Evolutionary conservation across 768 basidiomycete genomes (phyloP), one percentile per base, ranked within the genome.

Genomic region (Termitomyces sp.): DNA sequence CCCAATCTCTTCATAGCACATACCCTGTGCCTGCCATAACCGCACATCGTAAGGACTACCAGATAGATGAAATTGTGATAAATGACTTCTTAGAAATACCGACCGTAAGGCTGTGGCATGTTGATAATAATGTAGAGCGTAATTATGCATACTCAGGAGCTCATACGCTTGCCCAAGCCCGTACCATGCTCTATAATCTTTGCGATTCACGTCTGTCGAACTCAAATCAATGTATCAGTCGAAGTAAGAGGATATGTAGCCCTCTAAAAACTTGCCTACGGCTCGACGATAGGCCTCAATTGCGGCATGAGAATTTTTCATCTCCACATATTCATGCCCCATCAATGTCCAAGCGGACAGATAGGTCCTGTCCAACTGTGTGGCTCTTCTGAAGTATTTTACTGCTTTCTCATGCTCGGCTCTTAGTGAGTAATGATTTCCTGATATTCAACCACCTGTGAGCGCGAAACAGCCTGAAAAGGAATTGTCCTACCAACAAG

Each of bases 231-330:
- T 9, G 16, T 18, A 33, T 35, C 52, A 41, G 46, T 54, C 18
- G 8, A 36, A 28, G 53, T 13, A 48, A 11, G 10, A 26, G 11
- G 6, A n/a, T 5, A 28, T 13, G 3, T 14, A 5, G n/a, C 38
- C 18, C 38, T 28, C 1, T 13, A 14, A 40, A 53, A 24, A 57
- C 22, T 56, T 71, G 94, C 95, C 94, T 59, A 98, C 86, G 53
- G 97, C 97, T 67, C 94, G 83, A 55, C 97, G 84, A 72, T 98
- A 99, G 10, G 94, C 92, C 73, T 98, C 97, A 55, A 98, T 97
- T 16, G 97, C 96, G 2, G 97, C 97, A 77, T 98, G 95, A 5
- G 94, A 94, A 71, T 99, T 98, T 74, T 98, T 98, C 87, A 97
- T 87, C 74, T 99, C 97, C 45, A 99, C 90, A 65, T 91, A 98